Evolutionary conservation across 2,329 filamentous ascomycete species (phyloP).

Genomic region (Scleromitrula shiraiana): DNA sequence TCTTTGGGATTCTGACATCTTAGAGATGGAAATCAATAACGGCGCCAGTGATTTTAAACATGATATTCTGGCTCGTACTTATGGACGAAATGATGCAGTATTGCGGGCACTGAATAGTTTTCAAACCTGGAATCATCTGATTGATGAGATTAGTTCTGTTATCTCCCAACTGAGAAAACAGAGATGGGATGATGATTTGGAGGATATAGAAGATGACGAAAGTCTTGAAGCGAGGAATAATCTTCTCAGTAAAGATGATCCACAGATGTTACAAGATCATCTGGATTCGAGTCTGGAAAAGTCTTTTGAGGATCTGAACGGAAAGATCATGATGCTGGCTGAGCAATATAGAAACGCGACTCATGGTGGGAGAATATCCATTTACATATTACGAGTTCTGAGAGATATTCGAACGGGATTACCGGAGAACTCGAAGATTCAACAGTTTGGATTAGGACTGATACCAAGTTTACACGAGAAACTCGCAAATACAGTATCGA

Average conservation of each 20-base stretch:
- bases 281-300: slow-evolving; percentile 48
- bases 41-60: slow-evolving; percentile 63
- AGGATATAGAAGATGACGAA: slow-evolving; percentile 65
- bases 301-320: slow-evolving; percentile 51
- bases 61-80: slow-evolving; percentile 58
- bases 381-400: slow-evolving; percentile 65
- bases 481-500: slow-evolving; percentile 47
- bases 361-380: slow-evolving; percentile 45
- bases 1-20: slow-evolving; percentile 60
- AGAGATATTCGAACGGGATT: slow-evolving; percentile 65
- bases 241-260: slow-evolving; percentile 65
- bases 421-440: slow-evolving; percentile 43
- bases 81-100: slow-evolving; percentile 64
- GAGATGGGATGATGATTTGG: slow-evolving; percentile 67
- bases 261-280: slow-evolving; percentile 51
- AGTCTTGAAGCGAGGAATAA: slow-evolving; percentile 58
- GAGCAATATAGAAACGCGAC: slow-evolving; percentile 36
- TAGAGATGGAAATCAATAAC: slow-evolving; percentile 56
- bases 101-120: slow-evolving; percentile 56
- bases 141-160: slow-evolving; percentile 57
- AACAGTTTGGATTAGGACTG: slow-evolving; percentile 50
- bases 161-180: slow-evolving; percentile 59
- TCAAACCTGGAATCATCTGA: slow-evolving; percentile 62
- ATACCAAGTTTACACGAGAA: slow-evolving; percentile 57
- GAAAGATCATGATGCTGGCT: slow-evolving; percentile 46